Evolutionary conservation across 371 early-diverging fungal species (phyloP).

Genomic region (Syncephalastrum sp.): DNA sequence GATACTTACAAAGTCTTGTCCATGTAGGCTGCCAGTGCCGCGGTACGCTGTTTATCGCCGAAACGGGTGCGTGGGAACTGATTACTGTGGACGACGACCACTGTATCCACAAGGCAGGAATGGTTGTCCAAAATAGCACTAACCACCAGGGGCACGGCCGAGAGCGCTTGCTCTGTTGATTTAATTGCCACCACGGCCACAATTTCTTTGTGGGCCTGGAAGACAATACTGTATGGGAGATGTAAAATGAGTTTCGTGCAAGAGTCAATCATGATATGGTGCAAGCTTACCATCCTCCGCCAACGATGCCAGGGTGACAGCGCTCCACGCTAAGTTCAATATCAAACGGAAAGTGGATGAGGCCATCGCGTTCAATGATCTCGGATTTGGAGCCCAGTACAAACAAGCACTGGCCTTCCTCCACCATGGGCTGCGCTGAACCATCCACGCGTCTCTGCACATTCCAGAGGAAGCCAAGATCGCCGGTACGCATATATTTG

Average conservation of each 20-base stretch:
- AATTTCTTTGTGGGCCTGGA: conserved; percentile 51
- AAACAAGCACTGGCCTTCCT: conserved; percentile 72
- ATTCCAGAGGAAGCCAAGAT: conserved; percentile 82
- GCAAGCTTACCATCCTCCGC: conserved; percentile 44
- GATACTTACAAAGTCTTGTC: conserved; percentile 36
- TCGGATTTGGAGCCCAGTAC: conserved; percentile 74
- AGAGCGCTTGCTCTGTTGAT: conserved; percentile 45
- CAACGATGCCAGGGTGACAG: conserved; percentile 51
- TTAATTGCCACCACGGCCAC: conserved; percentile 56
- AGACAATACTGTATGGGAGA: conserved; percentile 36
- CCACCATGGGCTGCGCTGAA: conserved; percentile 36
- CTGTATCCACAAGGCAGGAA: conserved; percentile 69
- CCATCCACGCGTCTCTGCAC: conserved; percentile 40
- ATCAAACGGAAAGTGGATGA: conserved; percentile 72
- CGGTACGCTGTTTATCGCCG: conserved; percentile 62
- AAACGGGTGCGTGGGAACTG: conserved; percentile 60
- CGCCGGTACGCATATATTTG: conserved; percentile 81
- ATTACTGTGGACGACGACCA: conserved; percentile 64
- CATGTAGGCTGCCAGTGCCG: conserved; percentile 30
- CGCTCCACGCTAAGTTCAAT: conserved; percentile 73
- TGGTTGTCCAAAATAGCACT: conserved; percentile 73
- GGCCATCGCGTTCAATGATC: conserved; percentile 70
- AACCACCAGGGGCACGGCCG: conserved; percentile 60
- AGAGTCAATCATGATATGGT: not conserved
- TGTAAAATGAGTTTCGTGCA: not conserved